These are phyloP conservation scores for Boletus barrowsii DNA, from an alignment of 768 basidiomycete species.

Conservation along the genomic window DNA sequence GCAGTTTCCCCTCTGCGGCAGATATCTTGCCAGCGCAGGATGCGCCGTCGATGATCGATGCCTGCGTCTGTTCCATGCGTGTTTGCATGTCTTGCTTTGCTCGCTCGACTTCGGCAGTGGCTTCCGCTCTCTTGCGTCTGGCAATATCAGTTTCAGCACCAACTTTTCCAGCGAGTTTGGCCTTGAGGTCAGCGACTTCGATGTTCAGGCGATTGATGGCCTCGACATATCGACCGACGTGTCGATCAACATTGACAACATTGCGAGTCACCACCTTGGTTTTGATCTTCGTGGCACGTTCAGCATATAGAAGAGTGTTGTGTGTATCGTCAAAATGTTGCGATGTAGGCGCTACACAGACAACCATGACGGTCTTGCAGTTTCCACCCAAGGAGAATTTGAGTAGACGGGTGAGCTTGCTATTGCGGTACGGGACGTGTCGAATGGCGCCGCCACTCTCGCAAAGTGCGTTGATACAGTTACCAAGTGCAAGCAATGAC, in stretches of 20 bases:
- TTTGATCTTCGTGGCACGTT: conserved; percentile 97
- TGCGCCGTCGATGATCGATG: conserved; percentile 74
- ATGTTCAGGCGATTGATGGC: conserved; percentile 86
- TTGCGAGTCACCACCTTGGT: conserved; percentile 96
- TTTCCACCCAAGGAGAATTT: conserved; percentile 98
- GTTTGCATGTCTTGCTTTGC: conserved; percentile 68
- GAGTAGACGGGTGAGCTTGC: conserved; percentile 94
- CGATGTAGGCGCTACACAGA: conserved; percentile 94
- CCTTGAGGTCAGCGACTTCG: conserved; percentile 84
- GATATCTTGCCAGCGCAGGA: conserved; percentile 66
- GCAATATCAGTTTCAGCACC: conserved; percentile 58
- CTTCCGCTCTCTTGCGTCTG: conserved; percentile 68
- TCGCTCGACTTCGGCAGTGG: conserved; percentile 67
- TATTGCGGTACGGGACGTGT: conserved; percentile 96
- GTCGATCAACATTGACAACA: conserved; percentile 90
- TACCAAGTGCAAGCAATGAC: conserved; percentile 93
- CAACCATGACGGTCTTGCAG: conserved; percentile 99
- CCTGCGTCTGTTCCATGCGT: conserved; percentile 69
- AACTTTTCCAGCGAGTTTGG: conserved; percentile 73
- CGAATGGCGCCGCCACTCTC: conserved; percentile 85
- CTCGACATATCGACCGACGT: conserved; percentile 93
- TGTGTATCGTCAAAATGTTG: conserved; percentile 98
- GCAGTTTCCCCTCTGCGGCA: conserved; percentile 68
- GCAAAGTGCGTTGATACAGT: conserved; percentile 98
- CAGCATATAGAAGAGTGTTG: conserved; percentile 96